Evolutionary conservation across 257 asterid species (phyloP).

Genomic region (Nicotiana attenuata): DNA sequence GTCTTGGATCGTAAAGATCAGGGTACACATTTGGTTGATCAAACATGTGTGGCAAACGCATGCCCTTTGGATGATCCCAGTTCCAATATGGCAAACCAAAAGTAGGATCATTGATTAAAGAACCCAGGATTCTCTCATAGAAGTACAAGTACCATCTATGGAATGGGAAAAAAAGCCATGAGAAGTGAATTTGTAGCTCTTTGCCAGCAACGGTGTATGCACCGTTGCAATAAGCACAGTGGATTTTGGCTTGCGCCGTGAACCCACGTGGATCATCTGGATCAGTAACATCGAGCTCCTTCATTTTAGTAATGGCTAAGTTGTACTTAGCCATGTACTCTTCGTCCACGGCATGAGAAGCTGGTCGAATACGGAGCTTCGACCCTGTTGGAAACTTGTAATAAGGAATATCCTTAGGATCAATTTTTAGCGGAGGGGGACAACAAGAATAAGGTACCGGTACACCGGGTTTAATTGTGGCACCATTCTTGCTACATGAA

Average conservation of each 20-base stretch:
- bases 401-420: background rate
- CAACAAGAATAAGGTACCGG: background rate
- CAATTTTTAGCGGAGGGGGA: background rate
- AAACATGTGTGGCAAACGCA: slow-evolving; percentile 19
- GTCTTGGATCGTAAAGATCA: slow-evolving; percentile 6
- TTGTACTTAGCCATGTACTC: slow-evolving; percentile 3
- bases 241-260: slow-evolving; percentile 27
- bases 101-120: slow-evolving; percentile 18
- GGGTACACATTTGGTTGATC: background rate
- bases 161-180: slow-evolving; percentile 31
- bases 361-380: background rate
- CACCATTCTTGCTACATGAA: no score
- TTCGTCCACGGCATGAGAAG: background rate
- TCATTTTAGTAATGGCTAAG: background rate
- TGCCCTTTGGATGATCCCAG: slow-evolving; percentile 25
- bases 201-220: slow-evolving; percentile 8
- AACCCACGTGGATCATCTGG: slow-evolving; percentile 22
- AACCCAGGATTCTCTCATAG: slow-evolving; percentile 27
- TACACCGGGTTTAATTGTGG: background rate
- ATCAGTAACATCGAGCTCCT: background rate
- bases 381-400: background rate
- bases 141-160: slow-evolving; percentile 32
- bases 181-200: slow-evolving; percentile 19
- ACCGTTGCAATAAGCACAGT: slow-evolving; percentile 33
- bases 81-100: slow-evolving; percentile 24